Conservation (phyloP, 2,329 filamentous ascomycete species). For the Ophiostoma australiae region DNA sequence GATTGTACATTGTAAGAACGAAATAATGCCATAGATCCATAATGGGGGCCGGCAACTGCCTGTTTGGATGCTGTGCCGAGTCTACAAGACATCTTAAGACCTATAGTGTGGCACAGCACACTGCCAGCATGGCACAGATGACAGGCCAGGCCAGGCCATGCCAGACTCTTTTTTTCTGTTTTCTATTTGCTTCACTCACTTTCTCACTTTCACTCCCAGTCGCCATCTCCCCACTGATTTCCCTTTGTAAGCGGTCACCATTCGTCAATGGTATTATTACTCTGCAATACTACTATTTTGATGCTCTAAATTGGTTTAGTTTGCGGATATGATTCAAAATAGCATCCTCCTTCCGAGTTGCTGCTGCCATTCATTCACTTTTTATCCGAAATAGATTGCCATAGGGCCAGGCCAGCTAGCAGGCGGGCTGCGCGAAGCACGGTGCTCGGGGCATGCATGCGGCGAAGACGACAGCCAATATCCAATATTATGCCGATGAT, state of each 20-base stretch:
- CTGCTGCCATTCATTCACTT: neutral
- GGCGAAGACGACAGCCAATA: constrained; percentile 4
- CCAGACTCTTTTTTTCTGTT: neutral
- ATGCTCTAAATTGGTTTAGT: neutral
- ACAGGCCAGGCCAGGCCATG: neutral
- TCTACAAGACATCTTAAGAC: neutral
- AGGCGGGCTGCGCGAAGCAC: neutral
- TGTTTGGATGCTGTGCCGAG: neutral
- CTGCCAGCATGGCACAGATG: constrained; percentile 6
- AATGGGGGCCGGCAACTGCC: neutral
- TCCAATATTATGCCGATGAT: neutral
- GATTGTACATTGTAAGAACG: no score
- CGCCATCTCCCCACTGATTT: neutral
- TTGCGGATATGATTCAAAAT: neutral
- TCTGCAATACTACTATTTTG: neutral
- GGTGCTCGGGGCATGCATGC: neutral
- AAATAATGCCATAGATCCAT: no score
- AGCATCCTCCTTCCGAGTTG: neutral
- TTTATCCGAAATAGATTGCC: neutral
- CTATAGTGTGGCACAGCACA: constrained; percentile 10
- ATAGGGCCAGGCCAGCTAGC: neutral
- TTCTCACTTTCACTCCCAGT: neutral
- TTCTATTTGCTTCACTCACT: neutral
- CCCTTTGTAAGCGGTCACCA: neutral
- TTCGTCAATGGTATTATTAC: neutral